These are phyloP conservation scores for Scutellaria minor DNA, from an alignment of 257 asterid genomes.

Conservation along the genomic window DNA sequence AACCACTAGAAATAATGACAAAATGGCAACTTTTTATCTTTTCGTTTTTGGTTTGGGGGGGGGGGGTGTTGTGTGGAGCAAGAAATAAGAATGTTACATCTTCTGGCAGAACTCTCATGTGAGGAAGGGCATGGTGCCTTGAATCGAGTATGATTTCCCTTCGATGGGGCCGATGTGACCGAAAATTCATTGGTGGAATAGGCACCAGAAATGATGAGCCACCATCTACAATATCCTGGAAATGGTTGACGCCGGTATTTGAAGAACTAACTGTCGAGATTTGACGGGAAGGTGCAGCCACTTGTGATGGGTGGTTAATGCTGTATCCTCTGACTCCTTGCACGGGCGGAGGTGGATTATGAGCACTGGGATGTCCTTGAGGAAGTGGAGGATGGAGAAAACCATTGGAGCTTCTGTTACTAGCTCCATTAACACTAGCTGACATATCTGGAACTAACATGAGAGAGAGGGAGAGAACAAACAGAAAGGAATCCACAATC, in stretches of 20 bases:
- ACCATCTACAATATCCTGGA: slow-evolving; percentile 52
- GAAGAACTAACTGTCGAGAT: slow-evolving; percentile 43
- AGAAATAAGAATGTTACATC: slow-evolving; percentile 50
- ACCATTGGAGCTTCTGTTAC: slow-evolving; percentile 46
- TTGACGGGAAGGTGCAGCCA: slow-evolving; percentile 52
- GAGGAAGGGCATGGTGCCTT: slow-evolving; percentile 58
- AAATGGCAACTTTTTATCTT: neutral
- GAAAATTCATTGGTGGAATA: slow-evolving; percentile 56
- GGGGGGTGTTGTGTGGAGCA: neutral
- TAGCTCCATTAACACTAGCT: slow-evolving; percentile 48
- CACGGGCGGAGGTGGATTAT: slow-evolving; percentile 52
- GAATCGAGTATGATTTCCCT: slow-evolving; percentile 60
- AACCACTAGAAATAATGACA: no score
- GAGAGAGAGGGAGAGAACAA: slow-evolving; percentile 25
- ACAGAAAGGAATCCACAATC: slow-evolving; percentile 28
- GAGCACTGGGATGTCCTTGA: slow-evolving; percentile 51
- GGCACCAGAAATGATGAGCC: slow-evolving; percentile 60
- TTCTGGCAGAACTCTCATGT: slow-evolving; percentile 76
- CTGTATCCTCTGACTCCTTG: slow-evolving; percentile 59
- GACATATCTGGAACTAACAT: slow-evolving; percentile 33
- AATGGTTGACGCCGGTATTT: slow-evolving; percentile 44
- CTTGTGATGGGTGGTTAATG: slow-evolving; percentile 53
- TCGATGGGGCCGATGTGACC: slow-evolving; percentile 58
- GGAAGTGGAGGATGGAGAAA: slow-evolving; percentile 53
- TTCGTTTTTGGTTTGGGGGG: neutral